Evolutionary conservation across 345 rosid species (phyloP).

Genomic region (Boechera stricta): DNA sequence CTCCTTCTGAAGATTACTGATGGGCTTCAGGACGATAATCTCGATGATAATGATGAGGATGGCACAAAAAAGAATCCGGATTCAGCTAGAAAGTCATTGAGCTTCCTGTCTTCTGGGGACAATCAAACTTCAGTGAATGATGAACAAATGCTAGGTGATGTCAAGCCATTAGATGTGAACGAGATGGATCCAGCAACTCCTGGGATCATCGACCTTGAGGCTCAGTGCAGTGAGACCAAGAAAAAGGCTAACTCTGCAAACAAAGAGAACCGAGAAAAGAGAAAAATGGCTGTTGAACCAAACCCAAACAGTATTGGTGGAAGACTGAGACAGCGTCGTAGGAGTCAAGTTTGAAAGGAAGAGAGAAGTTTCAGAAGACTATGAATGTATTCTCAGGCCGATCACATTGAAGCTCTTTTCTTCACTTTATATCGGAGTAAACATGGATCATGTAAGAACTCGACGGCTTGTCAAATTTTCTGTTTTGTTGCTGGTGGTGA

Average conservation of each 20-base stretch:
- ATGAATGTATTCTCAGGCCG: slow-evolving; percentile 5
- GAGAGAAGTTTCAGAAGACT: not conserved
- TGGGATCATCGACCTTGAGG: slow-evolving; percentile 17
- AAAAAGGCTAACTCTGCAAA: not conserved
- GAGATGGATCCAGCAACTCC: slow-evolving; percentile 38
- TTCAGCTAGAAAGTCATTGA: slow-evolving; percentile 28
- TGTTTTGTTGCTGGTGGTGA: slow-evolving; percentile 15
- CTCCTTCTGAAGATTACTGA: slow-evolving; percentile 20
- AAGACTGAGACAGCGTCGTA: slow-evolving; percentile 55
- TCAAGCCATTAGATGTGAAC: slow-evolving; percentile 25
- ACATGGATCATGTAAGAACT: slow-evolving; percentile 27
- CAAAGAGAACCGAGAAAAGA: slow-evolving; percentile 21
- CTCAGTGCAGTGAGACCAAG: not conserved
- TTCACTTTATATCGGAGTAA: not conserved
- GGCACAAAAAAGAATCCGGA: slow-evolving; percentile 22
- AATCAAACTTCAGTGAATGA: slow-evolving; percentile 29
- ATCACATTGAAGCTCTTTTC: not conserved
- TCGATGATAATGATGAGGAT: slow-evolving; percentile 17
- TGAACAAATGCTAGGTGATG: slow-evolving; percentile 3
- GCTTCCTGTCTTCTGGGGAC: slow-evolving; percentile 35
- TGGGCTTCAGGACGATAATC: slow-evolving; percentile 34
- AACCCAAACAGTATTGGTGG: slow-evolving; percentile 53
- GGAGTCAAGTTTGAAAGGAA: slow-evolving; percentile 14
- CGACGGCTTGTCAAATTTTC: slow-evolving; percentile 19
- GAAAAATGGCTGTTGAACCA: slow-evolving; percentile 37